phyloP scores from a whole-genome alignment of 129 eudicot genomes.

The Scalesia atractyloides region DNA sequence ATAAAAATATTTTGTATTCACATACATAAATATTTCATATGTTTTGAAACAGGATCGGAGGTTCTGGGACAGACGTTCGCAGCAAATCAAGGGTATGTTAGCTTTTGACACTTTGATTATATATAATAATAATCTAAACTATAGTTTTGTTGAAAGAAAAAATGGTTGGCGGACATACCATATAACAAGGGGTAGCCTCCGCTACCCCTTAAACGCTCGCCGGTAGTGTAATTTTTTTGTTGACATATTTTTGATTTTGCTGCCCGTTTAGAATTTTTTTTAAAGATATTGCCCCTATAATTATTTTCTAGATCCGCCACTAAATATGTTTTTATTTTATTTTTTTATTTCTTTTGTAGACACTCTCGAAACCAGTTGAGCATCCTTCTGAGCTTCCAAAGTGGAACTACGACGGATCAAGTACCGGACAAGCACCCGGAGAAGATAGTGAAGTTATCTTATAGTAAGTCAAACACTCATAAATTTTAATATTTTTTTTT shows the following conservation, averaged over 20 bases:
- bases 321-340: neutral
- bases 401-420: slow-evolving; percentile 98
- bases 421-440: slow-evolving; percentile 99
- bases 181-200: no score
- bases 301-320: no score
- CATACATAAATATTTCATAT: neutral
- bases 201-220: no score
- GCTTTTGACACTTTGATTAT: slow-evolving; percentile 11
- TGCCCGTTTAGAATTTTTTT: no score
- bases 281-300: no score
- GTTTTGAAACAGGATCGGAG: slow-evolving; percentile 83
- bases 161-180: neutral
- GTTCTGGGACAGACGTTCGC: slow-evolving; percentile 86
- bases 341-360: slow-evolving; percentile 42
- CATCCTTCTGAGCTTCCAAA: slow-evolving; percentile 96
- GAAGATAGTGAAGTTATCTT: slow-evolving; percentile 98
- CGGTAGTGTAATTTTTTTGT: no score
- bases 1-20: neutral
- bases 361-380: slow-evolving; percentile 77
- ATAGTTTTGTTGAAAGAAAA: slow-evolving; percentile 4
- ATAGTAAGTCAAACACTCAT: slow-evolving; percentile 59
- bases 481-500: neutral
- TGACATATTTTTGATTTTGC: no score
- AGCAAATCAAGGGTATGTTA: slow-evolving; percentile 90
- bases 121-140: neutral